Conservation (phyloP, 1,284 basidiomycete species). For the Sporisorium iseilematis-ciliati region DNA sequence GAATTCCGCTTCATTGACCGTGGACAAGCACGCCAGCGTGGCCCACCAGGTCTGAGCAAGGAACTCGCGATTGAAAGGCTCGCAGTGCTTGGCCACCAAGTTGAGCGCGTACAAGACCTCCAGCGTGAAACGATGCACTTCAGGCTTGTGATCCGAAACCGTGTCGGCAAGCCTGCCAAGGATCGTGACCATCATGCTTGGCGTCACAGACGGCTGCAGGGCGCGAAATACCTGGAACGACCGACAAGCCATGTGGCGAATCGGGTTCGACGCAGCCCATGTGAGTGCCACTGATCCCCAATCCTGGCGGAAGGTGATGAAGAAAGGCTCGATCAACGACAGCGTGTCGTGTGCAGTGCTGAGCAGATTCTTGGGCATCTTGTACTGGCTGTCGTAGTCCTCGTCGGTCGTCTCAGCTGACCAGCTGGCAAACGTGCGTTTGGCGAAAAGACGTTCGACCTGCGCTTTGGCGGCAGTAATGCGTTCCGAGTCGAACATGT, state of each 20-base stretch:
- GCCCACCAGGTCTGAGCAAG: constrained; percentile 91
- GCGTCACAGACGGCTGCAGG: constrained; percentile 80
- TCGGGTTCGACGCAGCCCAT: constrained; percentile 89
- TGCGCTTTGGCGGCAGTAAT: constrained; percentile 33
- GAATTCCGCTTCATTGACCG: constrained; percentile 86
- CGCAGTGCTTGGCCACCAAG: constrained; percentile 76
- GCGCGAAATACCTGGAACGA: constrained; percentile 91
- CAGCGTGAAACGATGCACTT: constrained; percentile 83
- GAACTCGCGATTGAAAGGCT: constrained; percentile 75
- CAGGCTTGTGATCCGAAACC: constrained; percentile 78
- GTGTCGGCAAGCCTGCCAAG: constrained; percentile 87
- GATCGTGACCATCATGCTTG: constrained; percentile 81
- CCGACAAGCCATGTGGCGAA: constrained; percentile 85
- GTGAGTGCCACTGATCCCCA: constrained; percentile 85
- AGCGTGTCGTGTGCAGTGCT: constrained; percentile 34
- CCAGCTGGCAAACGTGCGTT: constrained; percentile 39
- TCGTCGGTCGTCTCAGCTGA: constrained; percentile 27
- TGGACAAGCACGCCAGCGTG: constrained; percentile 82
- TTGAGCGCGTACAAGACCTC: constrained; percentile 86
- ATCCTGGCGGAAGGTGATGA: constrained; percentile 74
- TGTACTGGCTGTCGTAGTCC: constrained; percentile 32
- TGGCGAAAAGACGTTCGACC: constrained; percentile 37
- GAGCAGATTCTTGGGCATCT: constrained; percentile 41
- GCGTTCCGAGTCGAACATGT: constrained; percentile 26
- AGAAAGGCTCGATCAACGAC: constrained; percentile 34